Base-by-base conservation (phyloP, 2,329 filamentous ascomycete genomes). In the Coniochaeta sp. region DNA sequence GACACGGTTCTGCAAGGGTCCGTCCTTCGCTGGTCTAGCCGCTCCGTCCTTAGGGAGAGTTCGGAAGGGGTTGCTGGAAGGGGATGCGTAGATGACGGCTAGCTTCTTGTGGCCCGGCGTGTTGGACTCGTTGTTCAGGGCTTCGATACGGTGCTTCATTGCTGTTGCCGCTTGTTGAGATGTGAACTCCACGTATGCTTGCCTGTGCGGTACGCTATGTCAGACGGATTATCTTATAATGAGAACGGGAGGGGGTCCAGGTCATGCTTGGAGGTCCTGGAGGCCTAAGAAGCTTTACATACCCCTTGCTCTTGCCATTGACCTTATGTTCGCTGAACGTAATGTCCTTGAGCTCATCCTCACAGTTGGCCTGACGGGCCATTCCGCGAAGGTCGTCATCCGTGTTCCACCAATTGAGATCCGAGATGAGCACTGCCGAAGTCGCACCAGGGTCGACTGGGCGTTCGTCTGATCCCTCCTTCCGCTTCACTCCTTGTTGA, bases 301-400 rank as follows among this genome's bases (percentile, higher is more conserved):
- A 95, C 91, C 94, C 92, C 74, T 97, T 96, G 71, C 90, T 96
- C 73, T 99, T 99, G 60, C 94, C 94, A 60, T 99, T 99, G 47
- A 97, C 91, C 67, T 99, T 99, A 71, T 97, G 94, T 67, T 99
- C 94, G 62, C 90, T 96, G 67, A 97, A 99, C 0, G 91, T 96
- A 49, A 99, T 83, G 55, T 97, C 94, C 62, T 89, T 91, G 16
- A 97, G 73, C 62, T 96, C 89, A 45, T 85, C 79, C 67, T 97
- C 94, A 59, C 83, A 89, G 2, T 80, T 81, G n/a, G 87, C 89
- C 57, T 88, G 79, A 58, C 84, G 83, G 22, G 87, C 78, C 89
- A 91, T 96, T 49, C 87, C 88, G 50, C 94, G 87, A 52, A 99
- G 82, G 60, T 97, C 91, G 63, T 99, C 94, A 65, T 99, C 94